These are phyloP conservation scores for Pelargonium exstipulatum DNA, from an alignment of 441 rosid genomes.

Conservation along the genomic window DNA sequence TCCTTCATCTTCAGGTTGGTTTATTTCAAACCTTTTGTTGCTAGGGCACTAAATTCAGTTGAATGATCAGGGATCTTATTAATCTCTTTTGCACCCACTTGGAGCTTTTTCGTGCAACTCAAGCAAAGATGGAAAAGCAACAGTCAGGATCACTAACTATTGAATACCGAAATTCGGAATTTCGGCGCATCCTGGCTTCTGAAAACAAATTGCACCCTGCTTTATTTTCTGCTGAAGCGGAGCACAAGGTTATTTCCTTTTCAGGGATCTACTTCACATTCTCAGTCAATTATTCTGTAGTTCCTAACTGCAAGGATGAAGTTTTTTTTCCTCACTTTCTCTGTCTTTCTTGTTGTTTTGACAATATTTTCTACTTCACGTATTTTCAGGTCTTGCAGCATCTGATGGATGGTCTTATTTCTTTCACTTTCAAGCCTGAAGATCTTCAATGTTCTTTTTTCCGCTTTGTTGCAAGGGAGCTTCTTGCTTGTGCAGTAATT, in stretches of 20 bases:
- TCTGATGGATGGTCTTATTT: conserved; percentile 74
- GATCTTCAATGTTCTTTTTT: conserved; percentile 86
- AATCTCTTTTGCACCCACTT: conserved; percentile 62
- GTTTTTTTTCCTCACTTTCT: conserved; percentile 16
- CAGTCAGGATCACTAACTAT: conserved; percentile 40
- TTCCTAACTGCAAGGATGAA: conserved; percentile 2
- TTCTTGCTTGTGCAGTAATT: conserved; percentile 92
- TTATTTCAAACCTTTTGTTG: conserved; percentile 13
- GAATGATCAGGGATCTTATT: conserved; percentile 78
- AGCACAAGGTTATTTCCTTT: conserved; percentile 68
- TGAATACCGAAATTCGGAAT: conserved; percentile 62
- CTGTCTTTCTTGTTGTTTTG: conserved; percentile 7
- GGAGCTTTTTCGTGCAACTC: conserved; percentile 77
- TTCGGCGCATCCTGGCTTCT: conserved; percentile 55
- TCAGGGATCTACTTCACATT: conserved; percentile 7
- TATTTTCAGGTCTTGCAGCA: conserved; percentile 86
- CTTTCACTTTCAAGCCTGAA: conserved; percentile 72
- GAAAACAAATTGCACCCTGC: conserved; percentile 96
- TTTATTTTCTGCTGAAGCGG: conserved; percentile 82
- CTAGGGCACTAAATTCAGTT: conserved; percentile 31
- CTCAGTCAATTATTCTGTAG: background rate
- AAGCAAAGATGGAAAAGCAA: conserved; percentile 62
- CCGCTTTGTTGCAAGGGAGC: conserved; percentile 73
- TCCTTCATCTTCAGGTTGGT: conserved; percentile 10
- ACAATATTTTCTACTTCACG: conserved; percentile 21